Conservation (phyloP, 768 basidiomycete species). For the Mycena metata region DNA sequence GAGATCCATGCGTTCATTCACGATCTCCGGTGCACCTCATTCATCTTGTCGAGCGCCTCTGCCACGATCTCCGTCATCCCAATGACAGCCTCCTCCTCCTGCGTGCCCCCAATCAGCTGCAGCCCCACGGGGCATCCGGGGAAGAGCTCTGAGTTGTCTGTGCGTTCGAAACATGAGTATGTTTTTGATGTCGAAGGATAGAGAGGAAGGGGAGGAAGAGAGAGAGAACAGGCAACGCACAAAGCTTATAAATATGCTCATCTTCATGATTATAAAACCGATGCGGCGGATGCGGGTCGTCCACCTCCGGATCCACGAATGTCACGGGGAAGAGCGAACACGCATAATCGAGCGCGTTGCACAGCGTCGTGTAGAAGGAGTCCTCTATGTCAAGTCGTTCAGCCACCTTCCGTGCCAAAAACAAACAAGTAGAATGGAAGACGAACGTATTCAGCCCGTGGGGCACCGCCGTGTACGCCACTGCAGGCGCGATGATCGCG, state of each 20-base stretch:
- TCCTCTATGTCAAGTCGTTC: constrained; percentile 50
- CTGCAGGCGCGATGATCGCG: constrained; percentile 76
- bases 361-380: constrained; percentile 71
- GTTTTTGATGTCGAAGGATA: background rate
- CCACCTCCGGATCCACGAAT: constrained; percentile 66
- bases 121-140: constrained; percentile 70
- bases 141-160: constrained; percentile 71
- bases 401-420: no score
- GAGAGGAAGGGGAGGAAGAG: no score
- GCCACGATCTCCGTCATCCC: constrained; percentile 77
- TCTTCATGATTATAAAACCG: constrained; percentile 69
- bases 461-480: constrained; percentile 71
- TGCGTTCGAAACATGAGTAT: no score
- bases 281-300: constrained; percentile 60
- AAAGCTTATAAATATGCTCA: constrained; percentile 63
- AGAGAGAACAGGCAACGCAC: constrained; percentile 53
- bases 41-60: constrained; percentile 57
- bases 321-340: constrained; percentile 75
- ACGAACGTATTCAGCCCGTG: constrained; percentile 69
- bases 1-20: no score
- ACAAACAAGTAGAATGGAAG: background rate
- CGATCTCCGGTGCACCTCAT: background rate
- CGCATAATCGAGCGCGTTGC: constrained; percentile 76
- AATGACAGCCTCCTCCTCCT: constrained; percentile 82
- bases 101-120: constrained; percentile 74